phyloP scores from a whole-genome alignment of 2,329 filamentous ascomycete species.

The Monosporascus sp. region DNA sequence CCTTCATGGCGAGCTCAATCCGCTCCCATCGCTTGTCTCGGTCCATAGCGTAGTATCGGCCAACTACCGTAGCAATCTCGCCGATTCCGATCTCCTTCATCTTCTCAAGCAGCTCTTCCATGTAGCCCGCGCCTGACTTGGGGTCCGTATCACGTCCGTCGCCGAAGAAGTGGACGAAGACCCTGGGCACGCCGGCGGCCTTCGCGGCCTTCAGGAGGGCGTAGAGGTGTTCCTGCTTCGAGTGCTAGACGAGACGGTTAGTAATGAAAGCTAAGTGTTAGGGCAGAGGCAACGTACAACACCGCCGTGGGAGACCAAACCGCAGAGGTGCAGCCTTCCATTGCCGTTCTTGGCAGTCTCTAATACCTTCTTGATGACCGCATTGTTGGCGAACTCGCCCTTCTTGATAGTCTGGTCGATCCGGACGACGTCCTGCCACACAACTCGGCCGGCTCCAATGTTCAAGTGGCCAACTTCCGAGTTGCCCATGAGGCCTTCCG shows the following conservation, averaged over 20 bases:
- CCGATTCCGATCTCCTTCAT: conserved; percentile 80
- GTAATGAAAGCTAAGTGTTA: conserved; percentile 2
- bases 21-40: conserved; percentile 99
- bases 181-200: conserved; percentile 77
- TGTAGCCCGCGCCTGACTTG: conserved; percentile 83
- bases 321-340: conserved; percentile 85
- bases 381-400: conserved; percentile 67
- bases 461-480: conserved; percentile 98
- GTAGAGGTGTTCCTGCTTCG: conserved; percentile 91
- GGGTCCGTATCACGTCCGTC: conserved; percentile 97
- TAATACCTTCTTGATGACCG: conserved; percentile 73
- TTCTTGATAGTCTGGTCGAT: conserved; percentile 93
- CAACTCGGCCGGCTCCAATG: conserved; percentile 93
- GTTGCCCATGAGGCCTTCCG: conserved; percentile 97
- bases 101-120: conserved; percentile 78
- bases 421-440: conserved; percentile 97
- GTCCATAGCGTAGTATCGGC: conserved; percentile 98
- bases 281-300: conserved; percentile 50
- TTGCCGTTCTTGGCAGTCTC: conserved; percentile 78
- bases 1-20: conserved; percentile 84
- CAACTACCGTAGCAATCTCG: conserved; percentile 87
- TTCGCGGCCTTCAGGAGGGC: conserved; percentile 86
- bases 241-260: conserved; percentile 52
- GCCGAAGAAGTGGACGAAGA: conserved; percentile 98
- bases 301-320: conserved; percentile 90